Evolutionary conservation across 805 yeast genomes (phyloP), one percentile per base, ranked within the genome.

Genomic region (Cyberlindnera japonica): DNA sequence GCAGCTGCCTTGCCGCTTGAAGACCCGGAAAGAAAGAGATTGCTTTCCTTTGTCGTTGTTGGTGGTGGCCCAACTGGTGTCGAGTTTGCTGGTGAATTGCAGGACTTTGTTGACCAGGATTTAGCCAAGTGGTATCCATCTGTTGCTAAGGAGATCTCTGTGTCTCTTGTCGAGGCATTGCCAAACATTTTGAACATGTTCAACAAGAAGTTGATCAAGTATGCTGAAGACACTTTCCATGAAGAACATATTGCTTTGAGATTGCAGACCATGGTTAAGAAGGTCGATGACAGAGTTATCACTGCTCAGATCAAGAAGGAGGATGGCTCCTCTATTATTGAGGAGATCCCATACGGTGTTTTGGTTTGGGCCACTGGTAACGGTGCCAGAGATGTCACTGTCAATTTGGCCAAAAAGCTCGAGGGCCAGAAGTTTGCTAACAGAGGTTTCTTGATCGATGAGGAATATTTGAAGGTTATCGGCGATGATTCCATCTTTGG

Each of bases 51-150:
- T 55, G 91, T 91, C 48, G 95, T 91, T 48, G 95, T 93, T 53
- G 98, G 98, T 58, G 98, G 97, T 67, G 98, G 98, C 50, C 97
- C 98, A 62, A 90, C 98, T 32, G 98, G 98, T 70, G 96, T 90
- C 48, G 97, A 89, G 69, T 84, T 89, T 56, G 96, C 97, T 52
- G 98, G 95, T 58, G 97, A 91, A 68, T 70, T 90, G 55, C 95
- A 85, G 68, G 98, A 90, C 66, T 91, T 86, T 67, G 84, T 89
- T 48, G 89, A 85, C 63, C 95, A 90, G 64, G 98, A 90, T 65
- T 74, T 90, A 66, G 68, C 70, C 55, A 85, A 82, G 67, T 86
- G 95, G 89, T 83, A 86, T 68, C 97, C 97, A 31, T 83, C 75
- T 56, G 77, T 90, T 51, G 81, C 87, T 50, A 69, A 73, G 53